Base-by-base conservation (phyloP, 176 grass and related monocot genomes). In the barley (Hordeum vulgare) region DNA sequence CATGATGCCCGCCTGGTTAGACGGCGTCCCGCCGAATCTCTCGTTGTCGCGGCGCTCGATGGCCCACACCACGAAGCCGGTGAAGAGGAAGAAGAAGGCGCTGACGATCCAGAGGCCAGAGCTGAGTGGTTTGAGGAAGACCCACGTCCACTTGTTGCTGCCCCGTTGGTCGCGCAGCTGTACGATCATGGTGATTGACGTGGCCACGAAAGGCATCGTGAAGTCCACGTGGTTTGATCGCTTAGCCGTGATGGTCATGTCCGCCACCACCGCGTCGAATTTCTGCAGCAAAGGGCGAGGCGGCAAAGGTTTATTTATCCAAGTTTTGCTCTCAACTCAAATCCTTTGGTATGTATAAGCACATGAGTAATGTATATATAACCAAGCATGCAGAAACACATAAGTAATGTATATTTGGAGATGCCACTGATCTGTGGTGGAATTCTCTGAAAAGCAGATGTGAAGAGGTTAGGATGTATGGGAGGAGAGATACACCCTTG, bases 21-120 rank as follows among this genome's bases (percentile, higher is more conserved):
- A 83, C 6, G 79, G 75, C 0, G 83, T 80, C 12, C 85, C 88
- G 0, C 83, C 71, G 58, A 94, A 94, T 25, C 85, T 86, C 0
- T 70, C 66, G n/a, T 97, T 97, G 59, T 72, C 51, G 34, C 84
- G 79, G 75, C 93, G 92, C 86, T 97, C 95, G 5, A 97, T 14
- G 67, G 33, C 60, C 95, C 95, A 93, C 7, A 97, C 84, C 61
- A 86, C 90, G 25, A 87, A 69, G 4, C 92, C 95, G 4, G 81
- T 94, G 75, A 97, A 91, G 74, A 95, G 0, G 66, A 92, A 71
- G 79, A 92, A 92, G 44, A 33, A 37, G 26, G 60, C 71, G 72
- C 82, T 90, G 56, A 71, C 64, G 36, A 90, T 73, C 90, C 90
- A 95, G 44, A 95, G 85, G 23, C 86, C 83, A 37, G 57, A 51